These are phyloP conservation scores for Phialemonium atrogriseum DNA, from an alignment of 2,329 filamentous ascomycete genomes.

Conservation along the genomic window DNA sequence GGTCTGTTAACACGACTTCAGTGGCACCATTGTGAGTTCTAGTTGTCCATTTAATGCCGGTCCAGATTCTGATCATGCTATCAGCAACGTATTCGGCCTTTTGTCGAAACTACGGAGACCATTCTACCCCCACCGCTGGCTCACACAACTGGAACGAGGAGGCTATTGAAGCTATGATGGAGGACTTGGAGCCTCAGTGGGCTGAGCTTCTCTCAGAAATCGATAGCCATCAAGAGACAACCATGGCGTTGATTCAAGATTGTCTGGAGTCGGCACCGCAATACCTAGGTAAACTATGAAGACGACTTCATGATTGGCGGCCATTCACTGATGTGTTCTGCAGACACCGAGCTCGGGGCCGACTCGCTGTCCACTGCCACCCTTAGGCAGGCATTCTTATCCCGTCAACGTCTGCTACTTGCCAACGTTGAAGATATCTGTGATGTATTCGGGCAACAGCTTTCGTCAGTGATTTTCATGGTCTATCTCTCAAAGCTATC, in stretches of 20 bases:
- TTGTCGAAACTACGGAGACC: conserved; percentile 29
- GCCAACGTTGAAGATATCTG: conserved; percentile 17
- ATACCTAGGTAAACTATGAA: neutral
- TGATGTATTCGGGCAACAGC: conserved; percentile 13
- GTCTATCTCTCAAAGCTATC: neutral
- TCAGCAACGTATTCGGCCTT: conserved; percentile 31
- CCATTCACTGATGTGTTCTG: too few species aligned
- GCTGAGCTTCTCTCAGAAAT: conserved; percentile 11
- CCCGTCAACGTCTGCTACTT: conserved; percentile 18
- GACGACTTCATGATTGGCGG: neutral
- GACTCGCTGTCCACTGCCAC: conserved; percentile 5
- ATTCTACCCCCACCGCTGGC: conserved; percentile 19
- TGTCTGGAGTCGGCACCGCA: neutral
- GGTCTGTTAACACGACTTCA: conserved; percentile 5
- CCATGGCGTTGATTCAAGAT: conserved; percentile 6
- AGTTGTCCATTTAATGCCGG: neutral
- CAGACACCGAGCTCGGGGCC: too few species aligned
- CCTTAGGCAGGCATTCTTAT: conserved; percentile 19
- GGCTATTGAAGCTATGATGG: conserved; percentile 26
- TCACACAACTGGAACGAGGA: conserved; percentile 37
- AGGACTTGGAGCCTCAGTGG: conserved; percentile 25
- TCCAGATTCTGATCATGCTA: conserved; percentile 5
- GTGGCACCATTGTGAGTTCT: conserved; percentile 18
- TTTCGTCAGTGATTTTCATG: conserved; percentile 6
- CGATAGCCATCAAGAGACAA: conserved; percentile 7